phyloP scores from a whole-genome alignment of 2,329 filamentous ascomycete genomes.

The Microsporum ferrugineum region DNA sequence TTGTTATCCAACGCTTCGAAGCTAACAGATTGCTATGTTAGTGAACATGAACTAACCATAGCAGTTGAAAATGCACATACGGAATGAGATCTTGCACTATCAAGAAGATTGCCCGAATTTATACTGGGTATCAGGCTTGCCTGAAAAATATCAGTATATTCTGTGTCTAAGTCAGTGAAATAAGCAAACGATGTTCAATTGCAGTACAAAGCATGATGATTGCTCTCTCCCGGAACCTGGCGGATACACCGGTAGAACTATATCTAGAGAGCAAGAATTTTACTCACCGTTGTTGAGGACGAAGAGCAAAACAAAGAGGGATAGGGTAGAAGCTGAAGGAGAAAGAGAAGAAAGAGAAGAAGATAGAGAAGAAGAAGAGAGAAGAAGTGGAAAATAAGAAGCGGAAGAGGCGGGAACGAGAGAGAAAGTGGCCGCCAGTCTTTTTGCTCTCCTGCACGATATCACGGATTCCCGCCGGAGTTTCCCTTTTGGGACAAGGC shows the following conservation, averaged over 20 bases:
- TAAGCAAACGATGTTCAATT: background rate
- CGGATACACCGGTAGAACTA: background rate
- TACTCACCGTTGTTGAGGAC: background rate
- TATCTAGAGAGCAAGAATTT: background rate
- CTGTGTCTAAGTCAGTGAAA: background rate
- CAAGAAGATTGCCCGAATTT: no score
- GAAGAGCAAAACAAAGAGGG: no score
- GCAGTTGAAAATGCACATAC: background rate
- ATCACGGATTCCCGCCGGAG: conserved; percentile 1
- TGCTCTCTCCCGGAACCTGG: background rate
- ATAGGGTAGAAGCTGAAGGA: conserved; percentile 4
- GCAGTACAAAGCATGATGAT: background rate
- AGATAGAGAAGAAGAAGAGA: background rate
- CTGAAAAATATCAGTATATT: no score
- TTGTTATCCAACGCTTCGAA: background rate
- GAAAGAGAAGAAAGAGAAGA: conserved; percentile 6
- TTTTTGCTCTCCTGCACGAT: background rate
- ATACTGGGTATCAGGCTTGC: no score
- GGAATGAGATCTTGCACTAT: background rate
- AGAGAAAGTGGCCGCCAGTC: background rate
- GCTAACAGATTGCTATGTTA: background rate
- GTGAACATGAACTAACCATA: background rate
- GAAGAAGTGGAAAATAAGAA: background rate
- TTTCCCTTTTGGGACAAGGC: conserved; percentile 4
- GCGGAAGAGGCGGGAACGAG: background rate